Conservation (phyloP, 2,329 filamentous ascomycete genomes). For the Fusarium sp. region DNA sequence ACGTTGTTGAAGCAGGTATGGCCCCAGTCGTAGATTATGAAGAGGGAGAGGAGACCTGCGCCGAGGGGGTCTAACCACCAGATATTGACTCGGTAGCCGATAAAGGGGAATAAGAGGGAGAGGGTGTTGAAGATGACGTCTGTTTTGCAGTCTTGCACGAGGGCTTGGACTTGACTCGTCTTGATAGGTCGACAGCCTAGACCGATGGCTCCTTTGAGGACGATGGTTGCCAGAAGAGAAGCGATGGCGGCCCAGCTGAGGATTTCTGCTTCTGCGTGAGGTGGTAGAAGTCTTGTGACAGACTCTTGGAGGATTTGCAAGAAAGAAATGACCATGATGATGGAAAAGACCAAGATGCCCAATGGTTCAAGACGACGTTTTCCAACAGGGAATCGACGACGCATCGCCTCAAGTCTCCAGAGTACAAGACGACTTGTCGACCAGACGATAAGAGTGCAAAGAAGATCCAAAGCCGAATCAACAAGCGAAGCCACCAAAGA, state of each 20-base stretch:
- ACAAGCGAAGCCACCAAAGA: slow-evolving; percentile 79
- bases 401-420: slow-evolving; percentile 57
- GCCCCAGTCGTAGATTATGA: slow-evolving; percentile 74
- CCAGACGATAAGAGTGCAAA: slow-evolving; percentile 82
- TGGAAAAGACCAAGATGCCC: slow-evolving; percentile 78
- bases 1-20: slow-evolving; percentile 55
- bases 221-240: slow-evolving; percentile 73
- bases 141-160: slow-evolving; percentile 59
- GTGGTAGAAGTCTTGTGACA: slow-evolving; percentile 63
- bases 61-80: slow-evolving; percentile 74
- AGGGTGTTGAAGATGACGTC: slow-evolving; percentile 90
- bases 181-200: slow-evolving; percentile 82
- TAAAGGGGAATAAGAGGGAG: slow-evolving; percentile 82
- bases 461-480: slow-evolving; percentile 77
- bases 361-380: slow-evolving; percentile 74
- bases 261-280: slow-evolving; percentile 59
- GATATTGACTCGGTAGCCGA: slow-evolving; percentile 64
- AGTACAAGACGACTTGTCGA: slow-evolving; percentile 73
- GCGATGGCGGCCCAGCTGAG: slow-evolving; percentile 44
- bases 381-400: slow-evolving; percentile 76
- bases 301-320: slow-evolving; percentile 76
- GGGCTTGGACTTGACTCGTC: slow-evolving; percentile 81
- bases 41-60: slow-evolving; percentile 68
- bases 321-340: slow-evolving; percentile 85
- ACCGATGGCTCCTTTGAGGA: slow-evolving; percentile 83